Percentiles rank a stretch among this genome's conserved stretches.
These are phyloP conservation scores for Colletotrichum sp. DNA, from an alignment of 2,329 filamentous ascomycete genomes.

Conservation along the genomic window DNA sequence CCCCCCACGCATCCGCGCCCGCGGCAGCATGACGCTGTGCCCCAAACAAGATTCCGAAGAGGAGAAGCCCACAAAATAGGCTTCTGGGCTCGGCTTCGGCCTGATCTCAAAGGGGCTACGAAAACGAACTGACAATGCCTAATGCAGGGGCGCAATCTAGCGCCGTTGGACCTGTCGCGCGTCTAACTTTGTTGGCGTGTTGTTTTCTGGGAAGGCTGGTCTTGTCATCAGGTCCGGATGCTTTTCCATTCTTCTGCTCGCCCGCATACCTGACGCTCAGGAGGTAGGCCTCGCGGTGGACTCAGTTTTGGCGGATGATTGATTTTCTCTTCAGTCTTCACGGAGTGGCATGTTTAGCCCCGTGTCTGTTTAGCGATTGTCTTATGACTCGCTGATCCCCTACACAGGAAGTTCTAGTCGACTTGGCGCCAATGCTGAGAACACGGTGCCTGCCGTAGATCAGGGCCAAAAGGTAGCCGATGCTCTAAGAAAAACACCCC, in stretches of 20 bases:
- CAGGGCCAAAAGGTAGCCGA: background rate
- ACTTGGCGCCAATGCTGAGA: background rate
- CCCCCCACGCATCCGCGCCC: background rate
- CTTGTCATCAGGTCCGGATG: background rate
- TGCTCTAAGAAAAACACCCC: background rate
- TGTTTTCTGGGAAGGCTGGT: background rate
- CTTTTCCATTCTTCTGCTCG: background rate
- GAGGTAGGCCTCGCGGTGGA: background rate
- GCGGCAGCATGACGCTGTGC: background rate
- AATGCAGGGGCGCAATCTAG: background rate
- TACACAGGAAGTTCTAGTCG: background rate
- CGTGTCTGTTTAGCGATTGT: background rate
- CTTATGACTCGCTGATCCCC: conserved; percentile 2
- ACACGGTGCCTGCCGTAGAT: background rate
- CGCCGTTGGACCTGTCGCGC: background rate
- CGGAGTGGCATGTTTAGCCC: background rate
- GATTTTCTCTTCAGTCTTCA: background rate
- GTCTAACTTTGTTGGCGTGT: background rate
- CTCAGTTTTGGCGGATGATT: background rate
- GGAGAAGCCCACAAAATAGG: background rate
- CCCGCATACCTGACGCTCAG: background rate
- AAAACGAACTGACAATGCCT: background rate
- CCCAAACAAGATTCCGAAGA: background rate
- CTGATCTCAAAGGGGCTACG: background rate
- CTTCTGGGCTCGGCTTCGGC: background rate